phyloP scores from a whole-genome alignment of 2,329 filamentous ascomycete genomes.

The Diaporthe sp. region DNA sequence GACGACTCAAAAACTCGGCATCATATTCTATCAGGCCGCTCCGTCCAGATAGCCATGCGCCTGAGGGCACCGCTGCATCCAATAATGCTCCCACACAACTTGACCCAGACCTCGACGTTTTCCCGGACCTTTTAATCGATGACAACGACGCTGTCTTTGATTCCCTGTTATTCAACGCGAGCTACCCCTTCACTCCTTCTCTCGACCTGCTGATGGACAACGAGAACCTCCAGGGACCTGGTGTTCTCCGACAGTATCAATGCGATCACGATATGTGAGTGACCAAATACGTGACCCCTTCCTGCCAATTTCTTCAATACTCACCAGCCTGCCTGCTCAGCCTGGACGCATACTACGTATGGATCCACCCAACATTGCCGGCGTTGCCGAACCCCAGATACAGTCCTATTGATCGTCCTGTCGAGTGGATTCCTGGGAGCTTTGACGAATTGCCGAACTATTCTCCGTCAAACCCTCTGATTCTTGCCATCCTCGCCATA shows the following conservation, averaged over 20 bases:
- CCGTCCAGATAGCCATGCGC: background rate
- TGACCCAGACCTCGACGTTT: background rate
- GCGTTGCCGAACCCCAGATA: background rate
- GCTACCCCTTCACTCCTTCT: conserved; percentile 10
- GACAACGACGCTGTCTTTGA: background rate
- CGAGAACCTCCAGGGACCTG: background rate
- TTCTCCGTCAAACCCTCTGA: background rate
- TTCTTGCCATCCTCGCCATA: background rate
- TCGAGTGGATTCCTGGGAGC: background rate
- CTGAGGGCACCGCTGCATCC: background rate
- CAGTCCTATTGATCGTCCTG: background rate
- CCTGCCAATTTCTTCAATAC: background rate
- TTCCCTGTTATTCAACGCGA: background rate
- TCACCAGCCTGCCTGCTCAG: background rate
- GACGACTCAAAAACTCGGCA: background rate
- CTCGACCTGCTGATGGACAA: background rate
- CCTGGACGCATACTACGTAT: background rate
- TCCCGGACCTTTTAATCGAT: background rate
- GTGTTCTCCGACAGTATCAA: background rate
- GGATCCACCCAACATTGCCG: background rate
- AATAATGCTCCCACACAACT: background rate
- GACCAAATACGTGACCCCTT: background rate
- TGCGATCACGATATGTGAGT: conserved; percentile 11
- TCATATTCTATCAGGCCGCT: background rate
- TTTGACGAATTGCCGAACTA: background rate